A percentile compares a stretch with the other conserved stretches of the same genome.
Conservation (phyloP, 2,329 filamentous ascomycete genomes). For the Penicillium occitanis region DNA sequence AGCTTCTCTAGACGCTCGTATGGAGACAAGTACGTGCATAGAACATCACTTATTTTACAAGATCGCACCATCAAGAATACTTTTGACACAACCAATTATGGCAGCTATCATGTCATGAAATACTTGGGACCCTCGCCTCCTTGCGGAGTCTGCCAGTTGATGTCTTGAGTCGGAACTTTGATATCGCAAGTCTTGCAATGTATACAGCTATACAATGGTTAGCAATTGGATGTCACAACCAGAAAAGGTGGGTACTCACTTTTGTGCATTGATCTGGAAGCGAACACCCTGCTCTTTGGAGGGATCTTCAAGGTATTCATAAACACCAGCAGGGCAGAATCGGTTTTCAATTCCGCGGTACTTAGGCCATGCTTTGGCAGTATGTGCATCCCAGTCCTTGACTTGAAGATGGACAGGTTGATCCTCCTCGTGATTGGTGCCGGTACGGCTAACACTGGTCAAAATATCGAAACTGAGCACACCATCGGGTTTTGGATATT, state of each 20-base stretch:
- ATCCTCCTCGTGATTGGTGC: conserved; percentile 98
- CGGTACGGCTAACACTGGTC: conserved; percentile 90
- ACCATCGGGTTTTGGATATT: conserved; percentile 95
- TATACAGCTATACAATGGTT: conserved; percentile 68
- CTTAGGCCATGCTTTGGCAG: conserved; percentile 70
- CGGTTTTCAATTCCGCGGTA: conserved; percentile 94
- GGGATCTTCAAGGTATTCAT: conserved; percentile 94
- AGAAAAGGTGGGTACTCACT: conserved; percentile 61
- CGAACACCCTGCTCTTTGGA: conserved; percentile 82
- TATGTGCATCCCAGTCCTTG: conserved; percentile 90
- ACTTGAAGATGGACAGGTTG: conserved; percentile 96
- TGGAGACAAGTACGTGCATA: neutral
- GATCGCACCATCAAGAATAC: neutral
- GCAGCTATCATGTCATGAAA: conserved; percentile 52
- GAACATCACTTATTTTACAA: conserved; percentile 9
- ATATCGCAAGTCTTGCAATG: conserved; percentile 99
- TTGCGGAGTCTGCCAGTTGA: conserved; percentile 94
- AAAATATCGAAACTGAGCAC: conserved; percentile 95
- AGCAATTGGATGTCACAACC: conserved; percentile 19
- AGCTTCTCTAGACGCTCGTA: neutral
- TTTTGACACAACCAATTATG: neutral
- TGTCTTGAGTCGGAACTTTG: conserved; percentile 94
- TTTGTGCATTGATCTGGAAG: conserved; percentile 97
- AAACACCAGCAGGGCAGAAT: conserved; percentile 96
- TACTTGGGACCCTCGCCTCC: conserved; percentile 77